Conservation (phyloP, 768 basidiomycete species). For the Naganishia antarctica region DNA sequence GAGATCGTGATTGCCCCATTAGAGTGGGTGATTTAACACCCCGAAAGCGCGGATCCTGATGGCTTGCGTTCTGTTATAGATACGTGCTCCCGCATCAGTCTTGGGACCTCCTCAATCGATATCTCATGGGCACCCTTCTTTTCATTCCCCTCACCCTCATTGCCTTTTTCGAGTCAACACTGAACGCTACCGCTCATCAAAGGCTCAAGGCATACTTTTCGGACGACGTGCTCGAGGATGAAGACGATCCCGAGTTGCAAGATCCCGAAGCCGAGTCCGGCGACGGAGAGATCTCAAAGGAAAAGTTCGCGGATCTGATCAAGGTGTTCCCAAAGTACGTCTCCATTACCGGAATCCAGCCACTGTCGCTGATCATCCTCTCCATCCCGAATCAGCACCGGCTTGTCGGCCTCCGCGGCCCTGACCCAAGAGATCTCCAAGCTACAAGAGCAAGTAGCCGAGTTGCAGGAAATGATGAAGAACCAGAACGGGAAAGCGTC, state of each 20-base stretch:
- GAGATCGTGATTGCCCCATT: conserved; percentile 76
- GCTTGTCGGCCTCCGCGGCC: conserved; percentile 40
- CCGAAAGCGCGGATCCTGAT: neutral
- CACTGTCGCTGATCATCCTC: too few relatives aligned
- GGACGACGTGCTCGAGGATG: conserved; percentile 38
- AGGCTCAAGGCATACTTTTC: conserved; percentile 32
- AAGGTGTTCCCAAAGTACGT: conserved; percentile 47
- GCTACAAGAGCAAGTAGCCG: conserved; percentile 38
- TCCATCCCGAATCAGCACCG: too few relatives aligned
- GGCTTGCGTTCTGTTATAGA: conserved; percentile 41
- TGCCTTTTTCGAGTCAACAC: conserved; percentile 67
- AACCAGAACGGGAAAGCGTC: conserved; percentile 18
- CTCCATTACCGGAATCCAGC: too few relatives aligned
- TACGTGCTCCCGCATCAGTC: conserved; percentile 52
- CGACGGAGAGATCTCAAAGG: conserved; percentile 60
- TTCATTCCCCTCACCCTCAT: conserved; percentile 70
- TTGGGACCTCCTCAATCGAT: conserved; percentile 74
- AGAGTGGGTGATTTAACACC: conserved; percentile 60
- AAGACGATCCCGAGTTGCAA: conserved; percentile 54
- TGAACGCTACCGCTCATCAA: conserved; percentile 44
- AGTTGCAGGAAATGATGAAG: conserved; percentile 35
- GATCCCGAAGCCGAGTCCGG: conserved; percentile 69
- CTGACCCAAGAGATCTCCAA: conserved; percentile 38
- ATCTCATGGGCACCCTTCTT: conserved; percentile 74
- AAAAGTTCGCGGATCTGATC: conserved; percentile 37